Evolutionary conservation across 768 basidiomycete species (phyloP).

Genomic region (Austroboletus festivus): DNA sequence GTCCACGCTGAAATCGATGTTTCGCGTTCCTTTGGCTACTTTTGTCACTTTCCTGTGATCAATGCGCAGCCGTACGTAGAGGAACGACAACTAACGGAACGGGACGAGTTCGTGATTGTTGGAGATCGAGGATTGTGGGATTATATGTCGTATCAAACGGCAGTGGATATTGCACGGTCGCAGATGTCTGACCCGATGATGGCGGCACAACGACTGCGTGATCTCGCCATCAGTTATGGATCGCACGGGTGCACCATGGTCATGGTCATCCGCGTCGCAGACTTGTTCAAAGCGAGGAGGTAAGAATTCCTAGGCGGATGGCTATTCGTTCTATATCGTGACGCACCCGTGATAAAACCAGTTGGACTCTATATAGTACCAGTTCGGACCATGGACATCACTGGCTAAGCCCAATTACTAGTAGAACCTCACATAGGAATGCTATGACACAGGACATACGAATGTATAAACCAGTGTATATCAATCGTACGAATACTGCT

Average conservation of each 20-base stretch:
- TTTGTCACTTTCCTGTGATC: conserved; percentile 82
- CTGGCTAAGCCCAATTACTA: no score
- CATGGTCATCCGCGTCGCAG: conserved; percentile 88
- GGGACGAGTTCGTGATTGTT: conserved; percentile 95
- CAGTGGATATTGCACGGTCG: conserved; percentile 89
- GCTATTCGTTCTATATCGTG: no score
- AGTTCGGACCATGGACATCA: no score
- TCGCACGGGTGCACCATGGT: conserved; percentile 94
- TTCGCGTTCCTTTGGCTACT: conserved; percentile 94
- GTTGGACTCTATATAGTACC: no score
- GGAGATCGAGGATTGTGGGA: conserved; percentile 94
- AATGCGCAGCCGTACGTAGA: conserved; percentile 84
- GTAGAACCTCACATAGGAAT: no score
- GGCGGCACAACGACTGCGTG: conserved; percentile 94
- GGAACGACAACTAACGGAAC: conserved; percentile 64
- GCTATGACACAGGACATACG: no score
- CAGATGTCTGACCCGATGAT: conserved; percentile 72
- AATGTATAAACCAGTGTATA: no score
- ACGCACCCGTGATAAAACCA: no score
- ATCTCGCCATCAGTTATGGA: conserved; percentile 96
- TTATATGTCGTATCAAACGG: conserved; percentile 89
- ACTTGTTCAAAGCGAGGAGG: conserved; percentile 54
- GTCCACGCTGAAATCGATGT: conserved; percentile 91
- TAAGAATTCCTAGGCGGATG: no score
- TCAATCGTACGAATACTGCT: neutral